These are phyloP conservation scores for Diaporthe sp. DNA, from an alignment of 2,329 filamentous ascomycete species.

Conservation along the genomic window DNA sequence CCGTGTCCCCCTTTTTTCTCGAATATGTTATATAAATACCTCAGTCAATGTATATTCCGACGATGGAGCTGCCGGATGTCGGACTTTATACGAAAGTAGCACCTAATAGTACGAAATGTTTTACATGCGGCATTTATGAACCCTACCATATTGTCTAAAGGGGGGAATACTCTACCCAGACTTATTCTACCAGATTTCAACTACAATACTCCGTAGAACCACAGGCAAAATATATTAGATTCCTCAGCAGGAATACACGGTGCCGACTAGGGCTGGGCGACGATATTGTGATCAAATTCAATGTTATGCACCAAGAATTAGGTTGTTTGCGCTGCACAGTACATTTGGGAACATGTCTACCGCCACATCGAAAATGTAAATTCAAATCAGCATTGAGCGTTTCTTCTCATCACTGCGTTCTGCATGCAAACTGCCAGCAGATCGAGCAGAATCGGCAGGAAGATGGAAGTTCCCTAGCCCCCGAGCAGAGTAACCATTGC, in stretches of 20 bases:
- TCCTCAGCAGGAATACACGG: fast-evolving
- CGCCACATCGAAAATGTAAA: not conserved
- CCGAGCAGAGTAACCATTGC: not conserved
- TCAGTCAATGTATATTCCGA: not conserved
- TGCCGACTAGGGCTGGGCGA: not conserved
- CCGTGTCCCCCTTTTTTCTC: constrained; percentile 12
- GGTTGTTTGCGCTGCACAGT: not conserved
- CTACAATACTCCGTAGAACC: not conserved
- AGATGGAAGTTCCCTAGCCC: not conserved
- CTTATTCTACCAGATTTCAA: not conserved
- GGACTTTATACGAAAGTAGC: not conserved
- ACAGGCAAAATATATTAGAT: not conserved
- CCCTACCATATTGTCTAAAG: not conserved
- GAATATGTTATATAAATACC: not conserved
- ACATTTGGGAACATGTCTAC: not conserved
- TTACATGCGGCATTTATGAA: too few species aligned
- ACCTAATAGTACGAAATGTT: not conserved
- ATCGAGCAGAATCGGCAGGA: too few species aligned
- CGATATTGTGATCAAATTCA: not conserved
- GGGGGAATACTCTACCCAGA: not conserved
- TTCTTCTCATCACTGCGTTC: not conserved
- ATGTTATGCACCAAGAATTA: not conserved
- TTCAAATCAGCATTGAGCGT: not conserved
- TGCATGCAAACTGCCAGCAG: not conserved
- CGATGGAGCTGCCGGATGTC: not conserved